Base-by-base conservation (phyloP, 2,329 filamentous ascomycete species). In the Colletotrichum eremochloae region DNA sequence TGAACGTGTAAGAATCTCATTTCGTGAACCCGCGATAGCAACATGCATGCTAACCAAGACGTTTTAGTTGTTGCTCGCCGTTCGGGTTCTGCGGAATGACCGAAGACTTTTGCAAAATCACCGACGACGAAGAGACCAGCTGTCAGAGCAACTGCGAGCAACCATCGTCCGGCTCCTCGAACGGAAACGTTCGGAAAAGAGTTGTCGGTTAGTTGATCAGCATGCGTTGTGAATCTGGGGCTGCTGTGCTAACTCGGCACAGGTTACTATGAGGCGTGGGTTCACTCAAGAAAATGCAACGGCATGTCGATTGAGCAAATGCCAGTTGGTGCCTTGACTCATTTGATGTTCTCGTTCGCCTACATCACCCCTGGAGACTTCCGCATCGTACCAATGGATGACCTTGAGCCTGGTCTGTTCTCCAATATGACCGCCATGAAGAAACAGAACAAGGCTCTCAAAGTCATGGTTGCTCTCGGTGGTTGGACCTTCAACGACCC, bases 401-500 rank as follows among this genome's bases (percentile, higher is more conserved):
- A 61, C 4, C 53, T 76, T 0, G 50, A 69, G 0, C 18, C 38
- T 0, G 15, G 33, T 0, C 60, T 79, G 0, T 79, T 76, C 60
- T 20, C 24, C 0, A 62, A 80, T 2, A 76, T 84, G 11, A 79
- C 79, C 0, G 68, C 63, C 1, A 38, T 84, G 2, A 83, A 84
- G 73, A 29, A 62, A 7, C 62, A 65, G 9, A 77, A 78, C 53
- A 48, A 73, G 0, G 73, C 67, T 2, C 75, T 84, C 0, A 77
- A 84, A 68, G 76, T 78, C 0, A 76, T 78, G 33, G 74, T 86
- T 15, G 74, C 80, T 1, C 24, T 86, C 8, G 84, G 84, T 1
- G 85, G 85, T 0, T 86, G 83, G 82, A 77, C 79, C 0, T 83
- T 83, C 63, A 81, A 74, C 56, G 81, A 85, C 61, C 75, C 76